Evolutionary conservation across 352 stramenopile genomes (phyloP).

Genomic region (Detonula confervacea): DNA sequence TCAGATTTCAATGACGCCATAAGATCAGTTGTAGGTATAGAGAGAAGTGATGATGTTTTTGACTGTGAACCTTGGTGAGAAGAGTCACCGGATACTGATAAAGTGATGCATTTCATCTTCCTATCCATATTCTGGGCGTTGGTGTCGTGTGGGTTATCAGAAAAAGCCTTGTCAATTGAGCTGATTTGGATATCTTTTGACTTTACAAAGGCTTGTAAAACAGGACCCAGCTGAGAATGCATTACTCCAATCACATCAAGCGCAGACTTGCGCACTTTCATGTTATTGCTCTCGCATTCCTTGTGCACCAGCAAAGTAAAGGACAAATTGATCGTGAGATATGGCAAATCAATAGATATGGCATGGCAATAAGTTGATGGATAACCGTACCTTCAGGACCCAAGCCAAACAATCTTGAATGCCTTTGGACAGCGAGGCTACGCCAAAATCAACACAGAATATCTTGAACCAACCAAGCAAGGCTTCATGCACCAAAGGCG

Average conservation of each 20-base stretch:
- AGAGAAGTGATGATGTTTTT: conserved; percentile 40
- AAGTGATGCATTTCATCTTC: conserved; percentile 59
- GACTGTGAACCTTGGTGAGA: conserved; percentile 5
- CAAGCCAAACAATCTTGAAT: conserved; percentile 64
- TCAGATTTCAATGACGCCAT: conserved; percentile 62
- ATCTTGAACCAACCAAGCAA: conserved; percentile 71
- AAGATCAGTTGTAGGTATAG: conserved; percentile 71
- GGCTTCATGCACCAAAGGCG: conserved; percentile 78
- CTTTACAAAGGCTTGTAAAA: conserved; percentile 71
- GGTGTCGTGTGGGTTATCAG: conserved; percentile 60
- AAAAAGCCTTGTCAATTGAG: conserved; percentile 64
- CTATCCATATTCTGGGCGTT: conserved; percentile 40
- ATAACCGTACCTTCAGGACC: conserved; percentile 63
- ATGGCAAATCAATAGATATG: neutral
- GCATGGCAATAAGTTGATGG: conserved; percentile 19
- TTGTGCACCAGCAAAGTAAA: too few relatives aligned
- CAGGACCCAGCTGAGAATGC: conserved; percentile 76
- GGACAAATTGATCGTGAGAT: conserved; percentile 1
- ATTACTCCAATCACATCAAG: conserved; percentile 62
- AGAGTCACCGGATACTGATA: conserved; percentile 24
- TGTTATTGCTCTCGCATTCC: conserved; percentile 78
- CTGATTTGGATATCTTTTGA: conserved; percentile 51
- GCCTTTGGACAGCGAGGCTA: conserved; percentile 43
- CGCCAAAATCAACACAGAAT: conserved; percentile 81
- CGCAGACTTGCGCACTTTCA: conserved; percentile 82